Evolutionary conservation across 306 rosid genomes (phyloP).

Genomic region (Cucumis sativus): Cucumber_9930_V3 NC_026658.2:5937501-5938000

Average conservation of each 20-base stretch:
- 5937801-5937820: conserved; percentile 41
- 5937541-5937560: no score
- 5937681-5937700: no score
- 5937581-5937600: no score
- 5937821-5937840: conserved; percentile 41
- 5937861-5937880: conserved; percentile 64
- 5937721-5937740: background rate
- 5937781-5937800: conserved; percentile 61
- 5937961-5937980: conserved; percentile 2
- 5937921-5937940: conserved; percentile 3
- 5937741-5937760: background rate
- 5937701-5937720: background rate
- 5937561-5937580: no score
- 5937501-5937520: no score
- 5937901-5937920: conserved; percentile 28
- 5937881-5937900: conserved; percentile 54
- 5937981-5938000: conserved; percentile 8
- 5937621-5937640: background rate
- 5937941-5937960: background rate
- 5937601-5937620: no score
- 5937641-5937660: background rate
- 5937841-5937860: conserved; percentile 58
- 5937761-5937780: conserved; percentile 31
- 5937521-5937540: background rate
- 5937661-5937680: background rate